A percentile compares a stretch with the other conserved stretches of the same genome.
These are phyloP conservation scores for Metarhizium guizhouense DNA, from an alignment of 2,329 filamentous ascomycete species.

Conservation along the genomic window DNA sequence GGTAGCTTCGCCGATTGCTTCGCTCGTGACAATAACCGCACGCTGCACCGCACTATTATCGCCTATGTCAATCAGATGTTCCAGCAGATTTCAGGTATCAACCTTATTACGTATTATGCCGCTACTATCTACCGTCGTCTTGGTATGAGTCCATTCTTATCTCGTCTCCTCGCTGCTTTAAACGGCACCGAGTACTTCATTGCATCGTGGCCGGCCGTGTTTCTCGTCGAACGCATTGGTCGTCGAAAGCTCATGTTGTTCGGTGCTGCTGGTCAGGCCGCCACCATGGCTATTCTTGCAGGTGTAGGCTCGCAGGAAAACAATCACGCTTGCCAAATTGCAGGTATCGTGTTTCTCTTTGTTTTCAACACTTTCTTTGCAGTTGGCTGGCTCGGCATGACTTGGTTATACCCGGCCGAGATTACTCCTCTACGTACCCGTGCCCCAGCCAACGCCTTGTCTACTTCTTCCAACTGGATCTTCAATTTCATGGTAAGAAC, in stretches of 20 bases:
- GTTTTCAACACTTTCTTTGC: constrained; percentile 51
- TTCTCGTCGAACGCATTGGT: constrained; percentile 57
- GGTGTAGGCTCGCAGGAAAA: constrained; percentile 44
- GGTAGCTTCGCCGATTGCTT: constrained; percentile 51
- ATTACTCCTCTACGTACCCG: constrained; percentile 60
- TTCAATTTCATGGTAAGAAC: constrained; percentile 47
- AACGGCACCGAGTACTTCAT: constrained; percentile 45
- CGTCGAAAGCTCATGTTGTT: constrained; percentile 65
- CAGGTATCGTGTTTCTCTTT: constrained; percentile 59
- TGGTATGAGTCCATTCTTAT: constrained; percentile 42
- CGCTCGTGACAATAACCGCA: constrained; percentile 45
- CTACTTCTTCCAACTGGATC: constrained; percentile 48
- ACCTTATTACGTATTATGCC: constrained; percentile 56
- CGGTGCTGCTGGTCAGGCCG: constrained; percentile 53
- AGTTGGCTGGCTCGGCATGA: constrained; percentile 48
- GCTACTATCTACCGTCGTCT: constrained; percentile 49
- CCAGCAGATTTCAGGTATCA: constrained; percentile 55
- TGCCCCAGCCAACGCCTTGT: constrained; percentile 49
- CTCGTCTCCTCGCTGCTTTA: constrained; percentile 44
- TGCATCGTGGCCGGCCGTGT: constrained; percentile 52
- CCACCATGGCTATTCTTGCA: constrained; percentile 54
- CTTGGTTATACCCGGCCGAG: constrained; percentile 58
- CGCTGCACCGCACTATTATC: constrained; percentile 49
- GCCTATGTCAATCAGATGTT: constrained; percentile 56
- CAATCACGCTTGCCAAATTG: constrained; percentile 43